Percentiles rank a stretch among this genome's conserved stretches.
These are phyloP conservation scores for Streptanthus diversifolius DNA, from an alignment of 345 rosid genomes.

Conservation along the genomic window DNA sequence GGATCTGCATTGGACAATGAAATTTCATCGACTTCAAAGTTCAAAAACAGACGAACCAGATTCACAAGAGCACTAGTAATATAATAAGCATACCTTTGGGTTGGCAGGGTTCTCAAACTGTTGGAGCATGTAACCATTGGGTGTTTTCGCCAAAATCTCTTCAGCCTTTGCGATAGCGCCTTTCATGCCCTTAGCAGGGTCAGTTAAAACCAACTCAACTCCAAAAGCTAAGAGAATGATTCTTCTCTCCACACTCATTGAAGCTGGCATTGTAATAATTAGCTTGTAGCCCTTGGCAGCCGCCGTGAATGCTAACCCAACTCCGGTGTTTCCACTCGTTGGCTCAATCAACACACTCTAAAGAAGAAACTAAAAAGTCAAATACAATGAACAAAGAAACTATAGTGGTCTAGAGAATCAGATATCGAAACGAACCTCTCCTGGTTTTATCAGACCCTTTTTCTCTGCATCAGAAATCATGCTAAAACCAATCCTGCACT, in stretches of 20 bases:
- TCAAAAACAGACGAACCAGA: neutral
- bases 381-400: neutral
- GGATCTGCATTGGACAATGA: constrained; percentile 45
- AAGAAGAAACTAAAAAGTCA: constrained; percentile 7
- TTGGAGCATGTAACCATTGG: constrained; percentile 81
- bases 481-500: constrained; percentile 77
- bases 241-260: constrained; percentile 91
- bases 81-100: constrained; percentile 56
- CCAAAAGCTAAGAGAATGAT: constrained; percentile 92
- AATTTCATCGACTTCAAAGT: neutral
- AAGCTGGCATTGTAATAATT: constrained; percentile 88
- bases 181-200: constrained; percentile 90
- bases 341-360: constrained; percentile 88
- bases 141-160: constrained; percentile 71
- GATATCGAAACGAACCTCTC: constrained; percentile 45
- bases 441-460: constrained; percentile 72
- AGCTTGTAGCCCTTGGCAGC: constrained; percentile 84
- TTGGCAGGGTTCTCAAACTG: constrained; percentile 91
- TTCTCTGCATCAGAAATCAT: constrained; percentile 88
- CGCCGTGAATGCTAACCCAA: constrained; percentile 86
- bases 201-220: constrained; percentile 76
- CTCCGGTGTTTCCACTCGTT: constrained; percentile 96
- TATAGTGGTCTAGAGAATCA: neutral
- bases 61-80: neutral
- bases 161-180: constrained; percentile 93